phyloP scores from a whole-genome alignment of 2,329 filamentous ascomycete species.

The Leptographium wingfieldii region DNA sequence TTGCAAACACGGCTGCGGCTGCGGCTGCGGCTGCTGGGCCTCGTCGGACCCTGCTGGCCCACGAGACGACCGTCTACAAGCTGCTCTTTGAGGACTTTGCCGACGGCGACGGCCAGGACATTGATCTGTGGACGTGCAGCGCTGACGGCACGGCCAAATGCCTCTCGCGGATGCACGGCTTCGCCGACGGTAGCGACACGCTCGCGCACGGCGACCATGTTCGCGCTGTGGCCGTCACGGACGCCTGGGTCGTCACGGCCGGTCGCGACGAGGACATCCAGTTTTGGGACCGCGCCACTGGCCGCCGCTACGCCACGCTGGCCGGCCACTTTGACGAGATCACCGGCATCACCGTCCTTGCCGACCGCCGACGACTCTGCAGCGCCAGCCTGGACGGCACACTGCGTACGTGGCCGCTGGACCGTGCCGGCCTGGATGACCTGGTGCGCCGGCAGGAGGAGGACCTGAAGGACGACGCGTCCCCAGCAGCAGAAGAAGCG shows the following conservation, averaged over 20 bases:
- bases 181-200: slow-evolving; percentile 43
- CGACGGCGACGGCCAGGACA: slow-evolving; percentile 35
- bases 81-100: slow-evolving; percentile 43
- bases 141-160: slow-evolving; percentile 83
- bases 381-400: slow-evolving; percentile 89
- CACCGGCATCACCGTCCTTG: slow-evolving; percentile 60
- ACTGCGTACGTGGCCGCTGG: slow-evolving; percentile 70
- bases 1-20: neutral
- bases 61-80: slow-evolving; percentile 84
- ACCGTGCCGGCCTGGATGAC: slow-evolving; percentile 41
- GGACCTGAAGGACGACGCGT: slow-evolving; percentile 39
- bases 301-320: slow-evolving; percentile 60
- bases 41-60: slow-evolving; percentile 46
- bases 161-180: slow-evolving; percentile 54
- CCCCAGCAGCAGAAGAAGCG: slow-evolving; percentile 43
- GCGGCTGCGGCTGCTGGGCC: slow-evolving; percentile 3
- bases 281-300: slow-evolving; percentile 68
- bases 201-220: slow-evolving; percentile 84
- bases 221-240: slow-evolving; percentile 62
- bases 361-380: slow-evolving; percentile 42
- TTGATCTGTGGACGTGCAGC: slow-evolving; percentile 83
- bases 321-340: slow-evolving; percentile 89
- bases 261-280: slow-evolving; percentile 87
- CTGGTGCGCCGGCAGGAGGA: slow-evolving; percentile 35
- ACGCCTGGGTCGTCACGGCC: slow-evolving; percentile 71